Base-by-base conservation (phyloP, 2,329 filamentous ascomycete species). In the Pseudofabraea citricarpa region DNA sequence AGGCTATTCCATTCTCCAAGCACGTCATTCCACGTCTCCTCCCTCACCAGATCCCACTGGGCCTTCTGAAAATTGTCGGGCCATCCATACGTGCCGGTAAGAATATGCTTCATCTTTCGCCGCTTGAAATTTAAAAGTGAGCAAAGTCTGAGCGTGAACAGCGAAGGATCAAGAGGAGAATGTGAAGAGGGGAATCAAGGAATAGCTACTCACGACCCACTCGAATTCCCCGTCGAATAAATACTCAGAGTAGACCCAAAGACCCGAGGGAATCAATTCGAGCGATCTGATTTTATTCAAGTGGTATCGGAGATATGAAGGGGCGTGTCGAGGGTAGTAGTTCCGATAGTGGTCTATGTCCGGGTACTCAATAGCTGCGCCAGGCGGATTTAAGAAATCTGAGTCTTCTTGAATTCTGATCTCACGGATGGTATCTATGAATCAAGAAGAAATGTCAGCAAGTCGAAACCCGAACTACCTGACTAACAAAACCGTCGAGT, bases 81-180 rank as follows among this genome's bases (percentile, higher is more conserved):
- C 35, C 35, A 37, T 22, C 35, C 19, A 37, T 37, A 37, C 23
- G 19, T 37, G n/a, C 35, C 35, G 21, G 15, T 22, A n/a, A 37
- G 35, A 37, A 15, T 22, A 37, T 21, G 35, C 19, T 37, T 37
- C 8, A 37, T 37, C 23, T 37, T 37, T 7, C 35, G 35, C n/a
- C 35, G 35, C 35, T 37, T n/a, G 20, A n/a, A 21, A 9, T 18
- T 20, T 22, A 15, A 22, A 6, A 21, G 12, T 20, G 8, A 21
- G 19, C 23, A 20, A 7, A 4, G 9, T 37, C 6, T 4, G 29
- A 32, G 15, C 21, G 9, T 20, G 23, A 10, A 13, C 21, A 21
- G 10, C 23, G 21, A n/a, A 10, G 6, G n/a, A 22, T 37, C 2
- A 13, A 37, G 8, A 13, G n/a, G 21, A 1, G 18, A 20, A 37